A percentile compares a stretch with the other conserved stretches of the same genome.
Conservation (phyloP, 2,329 filamentous ascomycete species). For the Cordyceps pruinosa region DNA sequence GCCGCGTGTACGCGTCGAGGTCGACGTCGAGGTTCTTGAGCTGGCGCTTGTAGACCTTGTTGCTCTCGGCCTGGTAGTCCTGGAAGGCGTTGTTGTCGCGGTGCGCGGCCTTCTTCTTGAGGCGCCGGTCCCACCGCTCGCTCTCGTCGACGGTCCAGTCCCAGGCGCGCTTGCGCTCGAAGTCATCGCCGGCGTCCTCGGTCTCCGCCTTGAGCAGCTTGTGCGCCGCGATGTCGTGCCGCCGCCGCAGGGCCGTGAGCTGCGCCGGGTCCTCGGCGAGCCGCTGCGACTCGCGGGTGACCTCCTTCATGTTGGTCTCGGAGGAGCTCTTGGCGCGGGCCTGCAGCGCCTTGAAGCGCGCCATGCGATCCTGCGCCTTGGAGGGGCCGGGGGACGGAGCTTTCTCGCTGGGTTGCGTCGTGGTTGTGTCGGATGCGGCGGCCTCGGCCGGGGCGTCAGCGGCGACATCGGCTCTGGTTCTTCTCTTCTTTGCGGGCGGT, state of each 20-base stretch:
- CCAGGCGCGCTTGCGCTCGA: conserved; percentile 96
- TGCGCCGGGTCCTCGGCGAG: conserved; percentile 70
- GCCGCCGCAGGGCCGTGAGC: conserved; percentile 71
- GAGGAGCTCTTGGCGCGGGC: conserved; percentile 68
- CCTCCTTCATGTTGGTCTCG: conserved; percentile 73
- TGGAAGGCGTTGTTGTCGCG: conserved; percentile 83
- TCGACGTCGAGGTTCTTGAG: conserved; percentile 70
- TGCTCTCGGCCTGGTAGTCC: conserved; percentile 80
- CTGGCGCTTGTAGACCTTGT: conserved; percentile 91
- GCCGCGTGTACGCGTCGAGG: conserved; percentile 75
- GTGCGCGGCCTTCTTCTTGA: conserved; percentile 77
- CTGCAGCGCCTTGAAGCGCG: conserved; percentile 81
- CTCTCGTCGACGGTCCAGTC: conserved; percentile 96
- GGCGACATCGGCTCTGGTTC: conserved; percentile 23
- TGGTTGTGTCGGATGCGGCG: conserved; percentile 15
- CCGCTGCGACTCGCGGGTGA: conserved; percentile 74
- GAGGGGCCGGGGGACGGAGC: conserved; percentile 22
- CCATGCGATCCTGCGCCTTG: conserved; percentile 60
- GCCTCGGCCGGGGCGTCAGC: conserved; percentile 16
- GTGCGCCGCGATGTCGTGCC: conserved; percentile 80
- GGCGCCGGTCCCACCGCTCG: conserved; percentile 85
- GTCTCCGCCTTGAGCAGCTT: conserved; percentile 91
- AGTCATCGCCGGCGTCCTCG: conserved; percentile 79
- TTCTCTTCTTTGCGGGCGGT: conserved; percentile 41
- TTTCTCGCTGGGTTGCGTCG: conserved; percentile 14